Percentiles rank a stretch among this genome's conserved stretches.
Conservation (phyloP, 1,139 yeast species). For the Insectozyma bohioensis region DNA sequence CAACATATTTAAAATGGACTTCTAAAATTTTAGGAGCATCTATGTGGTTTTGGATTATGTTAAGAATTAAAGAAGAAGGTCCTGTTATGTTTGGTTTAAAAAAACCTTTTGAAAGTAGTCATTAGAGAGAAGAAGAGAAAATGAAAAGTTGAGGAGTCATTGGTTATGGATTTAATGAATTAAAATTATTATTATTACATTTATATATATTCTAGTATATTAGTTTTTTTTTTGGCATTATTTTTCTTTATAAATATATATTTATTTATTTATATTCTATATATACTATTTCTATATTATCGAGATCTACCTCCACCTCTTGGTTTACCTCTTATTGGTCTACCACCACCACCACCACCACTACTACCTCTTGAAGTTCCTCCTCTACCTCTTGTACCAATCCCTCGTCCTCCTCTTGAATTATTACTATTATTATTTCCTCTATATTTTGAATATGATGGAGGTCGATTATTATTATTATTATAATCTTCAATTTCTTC, state of each 20-base stretch:
- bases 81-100: conserved; percentile 55
- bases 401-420: conserved; percentile 13
- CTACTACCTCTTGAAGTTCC: conserved; percentile 7
- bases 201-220: no score
- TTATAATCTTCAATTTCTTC: no score
- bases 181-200: not conserved
- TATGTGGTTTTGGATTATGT: conserved; percentile 86
- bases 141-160: no score
- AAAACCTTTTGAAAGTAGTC: conserved; percentile 43
- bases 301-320: conserved; percentile 5
- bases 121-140: no score
- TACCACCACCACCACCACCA: no score
- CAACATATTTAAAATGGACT: conserved; percentile 54
- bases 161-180: no score
- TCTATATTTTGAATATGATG: no score
- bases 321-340: conserved; percentile 4
- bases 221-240: no score
- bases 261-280: conserved; percentile 7
- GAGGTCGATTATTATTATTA: no score
- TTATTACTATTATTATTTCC: no score
- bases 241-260: no score
- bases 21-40: conserved; percentile 73
- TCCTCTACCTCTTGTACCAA: conserved; percentile 14
- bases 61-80: conserved; percentile 73
- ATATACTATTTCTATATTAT: no score